Evolutionary conservation across 2,329 filamentous ascomycete species (phyloP).

Genomic region (Fusarium nisikadoi): DNA sequence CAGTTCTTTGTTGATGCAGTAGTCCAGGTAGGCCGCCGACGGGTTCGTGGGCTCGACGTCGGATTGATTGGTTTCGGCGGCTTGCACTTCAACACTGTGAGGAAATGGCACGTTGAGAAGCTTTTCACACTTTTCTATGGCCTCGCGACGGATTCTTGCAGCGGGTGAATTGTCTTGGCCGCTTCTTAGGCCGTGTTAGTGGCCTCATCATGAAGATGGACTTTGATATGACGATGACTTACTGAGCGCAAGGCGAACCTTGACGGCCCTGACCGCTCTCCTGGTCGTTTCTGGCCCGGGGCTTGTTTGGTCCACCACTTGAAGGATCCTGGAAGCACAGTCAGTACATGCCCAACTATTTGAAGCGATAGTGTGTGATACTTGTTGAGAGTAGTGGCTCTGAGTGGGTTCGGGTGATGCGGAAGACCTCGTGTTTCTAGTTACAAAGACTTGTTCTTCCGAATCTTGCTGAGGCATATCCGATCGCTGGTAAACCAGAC

Average conservation of each 20-base stretch:
- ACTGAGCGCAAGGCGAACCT: slow-evolving; percentile 40
- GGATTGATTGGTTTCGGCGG: slow-evolving; percentile 36
- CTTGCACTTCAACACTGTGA: slow-evolving; percentile 23
- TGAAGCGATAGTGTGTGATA: background rate
- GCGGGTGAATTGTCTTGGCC: slow-evolving; percentile 26
- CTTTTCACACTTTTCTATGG: slow-evolving; percentile 16
- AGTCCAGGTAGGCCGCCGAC: slow-evolving; percentile 38
- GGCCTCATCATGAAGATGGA: background rate
- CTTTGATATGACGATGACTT: background rate
- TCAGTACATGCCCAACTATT: background rate
- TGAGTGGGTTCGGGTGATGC: slow-evolving; percentile 22
- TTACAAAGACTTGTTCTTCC: slow-evolving; percentile 38
- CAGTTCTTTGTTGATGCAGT: slow-evolving; percentile 23
- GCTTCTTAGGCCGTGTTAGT: slow-evolving; percentile 13
- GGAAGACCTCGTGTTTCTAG: slow-evolving; percentile 33
- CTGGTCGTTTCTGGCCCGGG: slow-evolving; percentile 33
- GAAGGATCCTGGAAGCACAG: slow-evolving; percentile 4
- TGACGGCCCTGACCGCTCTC: slow-evolving; percentile 38
- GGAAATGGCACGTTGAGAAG: slow-evolving; percentile 37
- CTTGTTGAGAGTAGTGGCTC: slow-evolving; percentile 10
- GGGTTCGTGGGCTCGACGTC: slow-evolving; percentile 45
- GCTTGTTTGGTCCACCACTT: slow-evolving; percentile 11
- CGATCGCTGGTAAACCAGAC: slow-evolving; percentile 40
- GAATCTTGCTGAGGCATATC: slow-evolving; percentile 42
- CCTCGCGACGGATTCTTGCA: slow-evolving; percentile 19